Conservation (phyloP, 257 asterid genomes). For the Gynochthodes officinalis region DNA sequence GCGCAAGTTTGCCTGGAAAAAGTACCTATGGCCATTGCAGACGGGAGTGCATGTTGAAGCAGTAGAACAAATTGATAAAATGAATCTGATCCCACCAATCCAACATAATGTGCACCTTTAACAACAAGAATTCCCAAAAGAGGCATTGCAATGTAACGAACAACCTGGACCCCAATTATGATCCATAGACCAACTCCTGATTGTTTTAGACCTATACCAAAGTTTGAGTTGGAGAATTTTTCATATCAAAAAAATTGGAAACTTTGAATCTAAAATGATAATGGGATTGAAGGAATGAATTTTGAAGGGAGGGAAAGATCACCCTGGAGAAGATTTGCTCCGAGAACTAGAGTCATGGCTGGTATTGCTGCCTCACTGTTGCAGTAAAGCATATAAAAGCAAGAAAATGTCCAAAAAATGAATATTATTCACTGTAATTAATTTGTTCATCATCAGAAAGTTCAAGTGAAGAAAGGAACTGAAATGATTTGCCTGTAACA, state of each 20-base stretch:
- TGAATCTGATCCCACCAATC: slow-evolving; percentile 37
- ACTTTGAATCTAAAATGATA: not conserved
- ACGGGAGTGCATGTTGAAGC: slow-evolving; percentile 37
- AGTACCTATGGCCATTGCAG: slow-evolving; percentile 38
- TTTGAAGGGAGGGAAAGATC: not conserved
- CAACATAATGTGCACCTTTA: slow-evolving; percentile 26
- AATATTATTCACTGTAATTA: not conserved
- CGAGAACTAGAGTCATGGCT: slow-evolving; percentile 26
- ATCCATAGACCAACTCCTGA: slow-evolving; percentile 20
- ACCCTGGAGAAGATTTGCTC: slow-evolving; percentile 33
- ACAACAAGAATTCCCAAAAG: slow-evolving; percentile 28
- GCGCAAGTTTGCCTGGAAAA: not conserved
- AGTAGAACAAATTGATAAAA: slow-evolving; percentile 36
- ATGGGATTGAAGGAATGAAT: not conserved
- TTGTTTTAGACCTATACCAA: slow-evolving; percentile 28
- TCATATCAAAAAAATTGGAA: too few species aligned
- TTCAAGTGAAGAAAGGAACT: not conserved
- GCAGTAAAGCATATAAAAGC: not conserved
- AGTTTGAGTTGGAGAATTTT: not conserved
- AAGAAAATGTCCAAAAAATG: not conserved
- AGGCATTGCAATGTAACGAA: slow-evolving; percentile 27
- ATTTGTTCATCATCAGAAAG: not conserved
- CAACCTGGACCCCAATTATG: slow-evolving; percentile 25
- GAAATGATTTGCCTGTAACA: not conserved
- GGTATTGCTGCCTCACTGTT: slow-evolving; percentile 30